Percentiles rank a stretch among this genome's conserved stretches.
Evolutionary conservation across 306 rosid species (phyloP).

Genomic region (Citrullus colocynthis): DNA sequence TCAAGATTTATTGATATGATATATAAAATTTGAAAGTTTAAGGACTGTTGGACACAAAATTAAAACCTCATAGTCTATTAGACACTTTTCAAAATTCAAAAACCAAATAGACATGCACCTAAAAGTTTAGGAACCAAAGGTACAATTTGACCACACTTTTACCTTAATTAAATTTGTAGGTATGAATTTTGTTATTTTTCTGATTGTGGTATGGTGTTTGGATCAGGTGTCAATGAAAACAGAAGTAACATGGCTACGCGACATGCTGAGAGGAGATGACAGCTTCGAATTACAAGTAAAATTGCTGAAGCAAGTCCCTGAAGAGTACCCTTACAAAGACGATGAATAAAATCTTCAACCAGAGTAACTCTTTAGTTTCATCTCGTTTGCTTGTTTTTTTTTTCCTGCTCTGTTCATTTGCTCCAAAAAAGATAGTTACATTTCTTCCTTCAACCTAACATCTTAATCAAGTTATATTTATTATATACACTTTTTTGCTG

Average conservation of each 20-base stretch:
- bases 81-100: neutral
- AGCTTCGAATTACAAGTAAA: conserved; percentile 85
- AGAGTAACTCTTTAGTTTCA: neutral
- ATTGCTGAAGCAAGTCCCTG: conserved; percentile 91
- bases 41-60: no score
- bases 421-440: neutral
- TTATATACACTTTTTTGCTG: no score
- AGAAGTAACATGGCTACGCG: conserved; percentile 82
- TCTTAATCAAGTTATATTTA: neutral
- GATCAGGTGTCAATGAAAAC: conserved; percentile 91
- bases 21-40: no score
- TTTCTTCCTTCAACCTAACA: neutral
- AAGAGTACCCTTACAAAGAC: conserved; percentile 96
- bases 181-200: neutral
- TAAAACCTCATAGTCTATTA: no score
- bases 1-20: no score
- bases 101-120: neutral
- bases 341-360: conserved; percentile 35
- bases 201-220: neutral
- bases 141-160: no score
- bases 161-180: neutral
- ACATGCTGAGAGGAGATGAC: conserved; percentile 90
- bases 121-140: neutral
- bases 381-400: neutral
- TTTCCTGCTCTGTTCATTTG: neutral